Base-by-base conservation (phyloP, 257 asterid genomes). In the Solanum sparsipilum region DNA sequence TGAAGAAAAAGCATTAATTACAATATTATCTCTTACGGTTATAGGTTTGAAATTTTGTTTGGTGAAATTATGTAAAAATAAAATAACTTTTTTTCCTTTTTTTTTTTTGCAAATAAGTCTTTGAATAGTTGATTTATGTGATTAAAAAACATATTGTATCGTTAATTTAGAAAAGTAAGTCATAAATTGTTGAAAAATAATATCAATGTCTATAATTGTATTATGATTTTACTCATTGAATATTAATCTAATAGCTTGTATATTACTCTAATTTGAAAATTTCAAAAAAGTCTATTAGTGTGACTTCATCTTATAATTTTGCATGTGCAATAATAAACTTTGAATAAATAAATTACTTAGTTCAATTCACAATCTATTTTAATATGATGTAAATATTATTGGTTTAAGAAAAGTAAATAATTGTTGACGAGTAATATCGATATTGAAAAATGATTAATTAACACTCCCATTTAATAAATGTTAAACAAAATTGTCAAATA, bases 51-150 rank as follows among this genome's bases (percentile, higher is more conserved):
- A 56, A 20, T 58, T 58, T 38, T 38, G 25, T 74, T 74, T 35
- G 32, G 15, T 63, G 71, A 25, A 63, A 63, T n/a, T 63, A 23
- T n/a, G 31, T 63, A 4, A n/a, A 63, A n/a, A 63, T 18, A 4
- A 21, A 4, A 2, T 0, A 63, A 23, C 27, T 7, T n/a, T 21
- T 60, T 10, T 63, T 63, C 3, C 2, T 0, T 9, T 4, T 3
- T 23, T 23, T 9, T 60, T 20, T 7, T 20, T 2, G 15, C 31
- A 63, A 63, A 23, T 63, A n/a, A 23, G 32, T 63, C 13, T 63
- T 63, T 63, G 71, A 63, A 63, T 63, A n/a, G 32, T n/a, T 63
- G 32, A 63, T 23, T 23, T n/a, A n/a, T 63, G 27, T n/a, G 32
- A 9, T 63, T n/a, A 10, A 58, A 25, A 63, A 63, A n/a, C 13